Evolutionary conservation across 169 alveolate genomes (phyloP).

Genomic region (Cryptosporidium felis): DNA sequence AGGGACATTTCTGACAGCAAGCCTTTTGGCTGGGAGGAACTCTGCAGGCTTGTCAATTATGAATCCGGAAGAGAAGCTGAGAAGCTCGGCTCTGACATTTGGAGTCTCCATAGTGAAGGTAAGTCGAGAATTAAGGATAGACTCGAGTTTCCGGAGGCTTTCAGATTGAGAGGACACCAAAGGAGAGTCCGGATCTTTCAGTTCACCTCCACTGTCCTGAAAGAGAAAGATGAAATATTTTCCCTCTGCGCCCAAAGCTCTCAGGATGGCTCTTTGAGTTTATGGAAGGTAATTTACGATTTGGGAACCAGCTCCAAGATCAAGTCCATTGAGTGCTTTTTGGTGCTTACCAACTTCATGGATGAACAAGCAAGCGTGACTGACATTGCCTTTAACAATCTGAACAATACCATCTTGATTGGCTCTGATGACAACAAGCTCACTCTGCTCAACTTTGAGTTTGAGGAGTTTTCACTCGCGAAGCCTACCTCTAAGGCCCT

Average conservation of each 20-base stretch:
- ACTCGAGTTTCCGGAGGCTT: constrained; percentile 43
- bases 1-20: constrained; percentile 22
- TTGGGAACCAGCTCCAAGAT: not conserved
- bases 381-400: constrained; percentile 31
- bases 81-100: not conserved
- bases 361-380: constrained; percentile 70
- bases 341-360: constrained; percentile 58
- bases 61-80: not conserved
- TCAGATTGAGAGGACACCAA: constrained; percentile 53
- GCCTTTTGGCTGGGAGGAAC: constrained; percentile 48
- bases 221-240: constrained; percentile 42
- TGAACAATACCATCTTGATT: constrained; percentile 7
- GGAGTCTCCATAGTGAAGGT: constrained; percentile 34
- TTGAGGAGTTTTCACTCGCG: constrained; percentile 48
- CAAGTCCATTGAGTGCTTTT: constrained; percentile 51
- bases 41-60: not conserved
- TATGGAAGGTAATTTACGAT: constrained; percentile 64
- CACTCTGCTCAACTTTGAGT: constrained; percentile 22
- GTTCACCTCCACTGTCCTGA: constrained; percentile 18
- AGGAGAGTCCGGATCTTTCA: constrained; percentile 50
- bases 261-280: constrained; percentile 62
- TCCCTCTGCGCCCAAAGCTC: constrained; percentile 59
- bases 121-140: constrained; percentile 6
- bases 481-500: constrained; percentile 1
- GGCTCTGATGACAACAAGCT: constrained; percentile 69